phyloP scores from a whole-genome alignment of 768 basidiomycete genomes.

The Calocybe cyanea region DNA sequence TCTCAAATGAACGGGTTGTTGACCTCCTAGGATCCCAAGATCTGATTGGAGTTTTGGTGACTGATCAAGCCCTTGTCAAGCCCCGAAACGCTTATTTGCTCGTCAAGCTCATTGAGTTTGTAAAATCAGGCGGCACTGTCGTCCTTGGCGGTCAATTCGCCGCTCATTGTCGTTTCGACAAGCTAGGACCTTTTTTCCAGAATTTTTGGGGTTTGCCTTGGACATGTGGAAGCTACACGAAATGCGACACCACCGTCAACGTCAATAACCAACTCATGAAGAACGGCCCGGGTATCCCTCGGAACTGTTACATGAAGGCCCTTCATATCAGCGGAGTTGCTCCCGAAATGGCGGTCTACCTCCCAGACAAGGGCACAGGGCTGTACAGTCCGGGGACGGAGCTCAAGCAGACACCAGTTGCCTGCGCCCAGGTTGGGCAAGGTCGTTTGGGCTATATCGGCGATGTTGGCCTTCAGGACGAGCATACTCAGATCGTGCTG shows the following conservation, averaged over 20 bases:
- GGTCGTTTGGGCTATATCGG: conserved; percentile 33
- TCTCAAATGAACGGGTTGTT: conserved; percentile 19
- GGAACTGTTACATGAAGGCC: conserved; percentile 24
- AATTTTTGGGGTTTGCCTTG: conserved; percentile 18
- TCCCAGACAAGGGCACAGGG: conserved; percentile 7
- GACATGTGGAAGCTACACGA: conserved; percentile 14
- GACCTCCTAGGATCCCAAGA: conserved; percentile 21
- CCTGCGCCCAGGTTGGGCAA: conserved; percentile 19
- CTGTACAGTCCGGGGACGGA: background rate
- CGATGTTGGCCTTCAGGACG: conserved; percentile 26
- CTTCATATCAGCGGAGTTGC: conserved; percentile 21
- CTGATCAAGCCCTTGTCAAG: conserved; percentile 22
- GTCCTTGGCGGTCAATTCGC: conserved; percentile 27
- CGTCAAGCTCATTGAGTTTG: conserved; percentile 20
- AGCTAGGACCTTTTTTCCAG: conserved; percentile 20
- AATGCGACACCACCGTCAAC: conserved; percentile 14
- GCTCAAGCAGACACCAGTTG: conserved; percentile 24
- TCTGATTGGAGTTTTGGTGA: conserved; percentile 26
- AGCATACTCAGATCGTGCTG: conserved; percentile 24
- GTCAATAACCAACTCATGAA: conserved; percentile 11
- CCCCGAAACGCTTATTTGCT: conserved; percentile 19
- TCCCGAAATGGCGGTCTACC: conserved; percentile 23
- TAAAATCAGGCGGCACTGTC: conserved; percentile 24
- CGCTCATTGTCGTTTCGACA: conserved; percentile 2
- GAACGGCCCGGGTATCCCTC: conserved; percentile 15